Base-by-base conservation (phyloP, 2,329 filamentous ascomycete genomes). In the Proliferodiscus dingleyae region DNA sequence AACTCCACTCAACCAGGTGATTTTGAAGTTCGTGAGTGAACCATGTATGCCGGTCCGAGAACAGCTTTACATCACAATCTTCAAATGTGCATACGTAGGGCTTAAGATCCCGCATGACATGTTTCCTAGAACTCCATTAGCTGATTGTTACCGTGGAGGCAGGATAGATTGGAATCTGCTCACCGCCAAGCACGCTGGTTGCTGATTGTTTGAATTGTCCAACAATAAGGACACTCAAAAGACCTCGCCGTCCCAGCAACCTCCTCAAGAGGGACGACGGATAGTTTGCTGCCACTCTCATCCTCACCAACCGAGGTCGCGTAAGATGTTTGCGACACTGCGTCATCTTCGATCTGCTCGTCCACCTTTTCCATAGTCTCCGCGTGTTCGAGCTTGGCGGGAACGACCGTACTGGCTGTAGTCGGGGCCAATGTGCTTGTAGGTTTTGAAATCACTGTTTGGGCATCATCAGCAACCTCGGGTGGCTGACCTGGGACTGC, bases 81-180 rank as follows among this genome's bases (percentile, higher is more conserved):
- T 58, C 45, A 18, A 56, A 54, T 11, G 62, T 64, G 52, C 62
- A 64, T 2, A 65, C 53, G 41, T 64, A 65, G 13, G 60, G 49
- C 46, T 58, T 60, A 1, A 64, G 49, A 37, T 64, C 62, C 13
- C 45, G 43, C 7, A 60, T 53, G 10, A 62, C 60, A 44, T 65
- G 61, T 11, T 49, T 48, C 24, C 61, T 60, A 36, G n/a, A n/a
- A 39, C 32, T 28, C 13, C 11, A 28, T 3, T 11, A 7, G 32
- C 28, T 18, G 21, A 21, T 29, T 8, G 6, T 21, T 3, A n/a
- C n/a, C n/a, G n/a, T n/a, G 11, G 10, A 15, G 24, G 22, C 13
- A 22, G 9, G 16, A 8, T 43, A 4, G 13, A 7, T 40, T 18
- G 13, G 13, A 9, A 34, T 21, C 19, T 4, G 11, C 54, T 39